Percentiles rank a stretch among this genome's conserved stretches.
Conservation (phyloP, 176 grass and related monocot species). For the Luzula sylvatica region DNA sequence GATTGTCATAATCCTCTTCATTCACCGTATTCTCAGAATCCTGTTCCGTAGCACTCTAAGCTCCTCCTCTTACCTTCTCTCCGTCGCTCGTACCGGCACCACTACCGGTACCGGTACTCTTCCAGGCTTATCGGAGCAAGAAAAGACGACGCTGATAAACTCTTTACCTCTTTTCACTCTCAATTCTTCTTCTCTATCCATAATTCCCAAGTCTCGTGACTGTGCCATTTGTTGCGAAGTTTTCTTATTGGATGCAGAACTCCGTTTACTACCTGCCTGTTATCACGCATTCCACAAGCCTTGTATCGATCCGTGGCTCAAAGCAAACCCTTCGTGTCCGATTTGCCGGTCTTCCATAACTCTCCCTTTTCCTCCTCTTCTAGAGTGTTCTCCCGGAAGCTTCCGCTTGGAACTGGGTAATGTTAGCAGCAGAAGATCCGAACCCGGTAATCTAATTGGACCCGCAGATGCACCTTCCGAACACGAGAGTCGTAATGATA, state of each 20-base stretch:
- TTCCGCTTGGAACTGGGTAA: slow-evolving; percentile 73
- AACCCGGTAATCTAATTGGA: slow-evolving; percentile 15
- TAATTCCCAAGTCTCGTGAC: slow-evolving; percentile 41
- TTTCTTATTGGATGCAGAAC: slow-evolving; percentile 50
- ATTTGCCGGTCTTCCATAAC: slow-evolving; percentile 76
- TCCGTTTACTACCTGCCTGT: slow-evolving; percentile 74
- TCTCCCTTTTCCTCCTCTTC: slow-evolving; percentile 44
- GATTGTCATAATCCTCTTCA: slow-evolving; percentile 3
- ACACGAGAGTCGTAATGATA: slow-evolving; percentile 9
- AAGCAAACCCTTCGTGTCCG: slow-evolving; percentile 57
- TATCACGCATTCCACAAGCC: slow-evolving; percentile 72
- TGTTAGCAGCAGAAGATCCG: slow-evolving; percentile 51
- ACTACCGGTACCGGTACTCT: not conserved
- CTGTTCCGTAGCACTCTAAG: not conserved
- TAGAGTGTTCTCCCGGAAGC: slow-evolving; percentile 31
- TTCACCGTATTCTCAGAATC: slow-evolving; percentile 9
- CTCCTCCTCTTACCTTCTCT: slow-evolving; percentile 5
- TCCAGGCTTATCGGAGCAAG: not conserved
- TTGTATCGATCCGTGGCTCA: slow-evolving; percentile 75
- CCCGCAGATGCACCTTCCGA: slow-evolving; percentile 23
- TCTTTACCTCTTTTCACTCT: slow-evolving; percentile 68
- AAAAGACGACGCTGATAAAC: slow-evolving; percentile 36
- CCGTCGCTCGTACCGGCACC: not conserved
- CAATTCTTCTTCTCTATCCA: slow-evolving; percentile 38
- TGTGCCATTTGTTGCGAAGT: slow-evolving; percentile 80